Conservation (phyloP, 306 rosid genomes). For the Vigna hirtella region DNA sequence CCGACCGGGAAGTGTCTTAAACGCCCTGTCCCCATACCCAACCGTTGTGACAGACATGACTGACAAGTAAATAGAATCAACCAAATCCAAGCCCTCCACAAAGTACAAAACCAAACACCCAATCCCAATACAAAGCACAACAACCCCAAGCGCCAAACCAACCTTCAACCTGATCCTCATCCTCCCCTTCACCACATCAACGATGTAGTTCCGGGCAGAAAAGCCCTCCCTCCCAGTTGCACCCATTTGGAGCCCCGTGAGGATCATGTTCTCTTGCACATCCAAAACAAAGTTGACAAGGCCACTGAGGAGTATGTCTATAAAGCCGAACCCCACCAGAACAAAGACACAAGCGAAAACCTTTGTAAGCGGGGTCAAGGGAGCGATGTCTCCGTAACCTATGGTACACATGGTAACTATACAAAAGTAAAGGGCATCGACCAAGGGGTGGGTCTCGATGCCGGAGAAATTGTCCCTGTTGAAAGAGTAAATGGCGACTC, state of each 20-base stretch:
- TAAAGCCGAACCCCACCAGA: conserved; percentile 81
- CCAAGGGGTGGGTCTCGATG: conserved; percentile 67
- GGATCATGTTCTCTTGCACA: conserved; percentile 68
- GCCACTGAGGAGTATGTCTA: conserved; percentile 75
- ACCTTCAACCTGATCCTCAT: conserved; percentile 89
- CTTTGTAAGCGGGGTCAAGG: conserved; percentile 62
- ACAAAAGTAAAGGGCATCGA: conserved; percentile 84
- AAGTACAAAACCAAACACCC: conserved; percentile 68
- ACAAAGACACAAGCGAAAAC: conserved; percentile 77
- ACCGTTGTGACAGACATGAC: conserved; percentile 89
- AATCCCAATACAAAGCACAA: conserved; percentile 73
- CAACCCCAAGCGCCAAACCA: conserved; percentile 85
- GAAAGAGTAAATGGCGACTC: conserved; percentile 73
- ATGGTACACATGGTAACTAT: conserved; percentile 91
- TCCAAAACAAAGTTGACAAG: conserved; percentile 78
- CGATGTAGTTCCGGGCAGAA: conserved; percentile 65
- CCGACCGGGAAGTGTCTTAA: conserved; percentile 72
- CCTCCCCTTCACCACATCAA: conserved; percentile 86
- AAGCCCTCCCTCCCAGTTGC: conserved; percentile 44
- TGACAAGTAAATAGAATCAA: conserved; percentile 75
- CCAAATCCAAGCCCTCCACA: conserved; percentile 67
- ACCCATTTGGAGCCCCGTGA: conserved; percentile 62
- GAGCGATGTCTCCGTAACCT: conserved; percentile 85
- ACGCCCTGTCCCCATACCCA: conserved; percentile 85
- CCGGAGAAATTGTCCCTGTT: conserved; percentile 70